These are phyloP conservation scores for Choiromyces venosus DNA, from an alignment of 495 filamentous ascomycete species.

Conservation along the genomic window DNA sequence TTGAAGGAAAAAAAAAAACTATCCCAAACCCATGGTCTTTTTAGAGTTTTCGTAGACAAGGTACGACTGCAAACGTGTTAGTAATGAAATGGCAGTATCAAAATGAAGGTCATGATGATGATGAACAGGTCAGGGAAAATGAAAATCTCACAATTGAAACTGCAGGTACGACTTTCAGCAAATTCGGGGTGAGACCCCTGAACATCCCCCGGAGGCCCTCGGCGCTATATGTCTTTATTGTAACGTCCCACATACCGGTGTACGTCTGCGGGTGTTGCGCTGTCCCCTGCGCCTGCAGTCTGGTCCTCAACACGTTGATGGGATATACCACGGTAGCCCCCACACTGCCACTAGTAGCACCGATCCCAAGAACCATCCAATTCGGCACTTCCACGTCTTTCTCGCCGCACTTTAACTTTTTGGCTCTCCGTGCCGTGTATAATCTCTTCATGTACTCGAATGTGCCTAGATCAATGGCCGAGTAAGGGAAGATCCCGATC, in stretches of 20 bases:
- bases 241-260: constrained; percentile 79
- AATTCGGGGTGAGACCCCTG: constrained; percentile 90
- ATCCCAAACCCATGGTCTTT: constrained; percentile 64
- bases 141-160: constrained; percentile 66
- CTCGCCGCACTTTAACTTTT: constrained; percentile 63
- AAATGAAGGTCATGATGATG: constrained; percentile 22
- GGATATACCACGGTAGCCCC: constrained; percentile 94
- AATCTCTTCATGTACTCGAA: constrained; percentile 85
- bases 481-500: constrained; percentile 94
- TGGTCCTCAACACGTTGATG: constrained; percentile 86
- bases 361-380: constrained; percentile 88
- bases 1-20: too few relatives aligned
- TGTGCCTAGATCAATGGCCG: constrained; percentile 89
- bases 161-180: constrained; percentile 93
- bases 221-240: constrained; percentile 67
- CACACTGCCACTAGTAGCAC: constrained; percentile 82
- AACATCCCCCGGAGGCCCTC: constrained; percentile 86
- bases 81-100: constrained; percentile 12
- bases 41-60: constrained; percentile 97
- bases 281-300: constrained; percentile 92
- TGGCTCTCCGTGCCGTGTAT: constrained; percentile 65
- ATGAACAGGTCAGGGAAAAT: constrained; percentile 1
- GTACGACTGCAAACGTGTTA: constrained; percentile 55
- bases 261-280: constrained; percentile 86
- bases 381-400: constrained; percentile 81